Evolutionary conservation across 495 filamentous ascomycete species (phyloP), one percentile per base, ranked within the genome.

Genomic region (Penicillium pancosmium): DNA sequence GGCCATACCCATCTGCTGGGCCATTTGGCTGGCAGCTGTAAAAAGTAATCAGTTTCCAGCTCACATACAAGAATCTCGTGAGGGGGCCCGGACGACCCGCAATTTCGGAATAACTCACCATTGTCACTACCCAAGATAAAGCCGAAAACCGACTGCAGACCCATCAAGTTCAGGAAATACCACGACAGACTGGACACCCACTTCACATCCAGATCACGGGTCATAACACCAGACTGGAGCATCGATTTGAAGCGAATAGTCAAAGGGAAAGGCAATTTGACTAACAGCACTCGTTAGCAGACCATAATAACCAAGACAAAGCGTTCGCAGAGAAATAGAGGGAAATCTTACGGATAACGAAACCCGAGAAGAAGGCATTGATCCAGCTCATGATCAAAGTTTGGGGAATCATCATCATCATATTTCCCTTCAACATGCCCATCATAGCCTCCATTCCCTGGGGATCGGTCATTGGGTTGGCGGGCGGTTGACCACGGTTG

Each of bases 381-480:
- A 98, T 97, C 94, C 94, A 98, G 53, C 94, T 91, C 94, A 98
- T 98, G 62, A 98, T 98, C 73, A 98, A 74, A 4, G 93, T 98
- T 73, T 98, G 96, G 48, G 94, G 95, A 41, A 98, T 91, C 82
- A 98, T 98, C 94, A 97, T 98, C 63, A 93, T 92, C 91, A 98
- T 96, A 68, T 98, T 96, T 52, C 92, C 92, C 85, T 97, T 98
- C 86, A 98, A 91, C 92, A 96, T 96, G 56, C 93, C 93, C 94
- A 98, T 98, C 93, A 98, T 97, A 56, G 91, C 92, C 69, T 98
- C 95, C 95, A 98, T 98, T 50, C 90, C 92, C 50, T 87, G 89
- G n/a, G 94, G 94, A 74, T 98, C 94, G 35, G 88, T 89, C 90
- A 98, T 93, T 18, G 95, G 94, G 74, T 98, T 98, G 51, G 91